Percentiles rank a stretch among this genome's conserved stretches.
Evolutionary conservation across 768 basidiomycete genomes (phyloP).

Genomic region (Lactifluus hygrophoroides): DNA sequence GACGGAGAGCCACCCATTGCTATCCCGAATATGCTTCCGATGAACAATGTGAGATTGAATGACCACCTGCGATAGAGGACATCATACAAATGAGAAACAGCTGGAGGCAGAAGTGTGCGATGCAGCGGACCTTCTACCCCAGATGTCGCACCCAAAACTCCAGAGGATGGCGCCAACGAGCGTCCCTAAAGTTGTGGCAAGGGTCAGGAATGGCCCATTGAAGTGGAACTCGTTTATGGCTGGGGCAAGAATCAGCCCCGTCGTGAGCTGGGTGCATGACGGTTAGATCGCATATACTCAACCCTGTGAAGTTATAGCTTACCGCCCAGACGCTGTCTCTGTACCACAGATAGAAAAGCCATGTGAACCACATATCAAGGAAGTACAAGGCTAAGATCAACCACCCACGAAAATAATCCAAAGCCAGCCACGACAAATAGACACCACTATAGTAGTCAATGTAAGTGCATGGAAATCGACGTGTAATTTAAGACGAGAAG

Average conservation of each 20-base stretch:
- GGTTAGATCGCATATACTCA: neutral
- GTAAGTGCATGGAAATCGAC: no score
- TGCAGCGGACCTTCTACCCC: slow-evolving; percentile 37
- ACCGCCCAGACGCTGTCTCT: slow-evolving; percentile 73
- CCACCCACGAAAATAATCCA: slow-evolving; percentile 64
- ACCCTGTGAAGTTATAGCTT: slow-evolving; percentile 21
- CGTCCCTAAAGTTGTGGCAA: slow-evolving; percentile 46
- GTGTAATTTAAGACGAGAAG: neutral
- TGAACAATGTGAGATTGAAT: slow-evolving; percentile 47
- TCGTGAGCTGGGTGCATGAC: slow-evolving; percentile 27
- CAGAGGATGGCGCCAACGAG: slow-evolving; percentile 44
- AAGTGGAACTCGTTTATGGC: slow-evolving; percentile 42
- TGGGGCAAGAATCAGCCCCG: slow-evolving; percentile 39
- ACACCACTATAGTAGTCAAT: slow-evolving; percentile 34
- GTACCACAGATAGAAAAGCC: neutral
- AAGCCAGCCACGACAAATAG: slow-evolving; percentile 63
- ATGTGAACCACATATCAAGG: neutral
- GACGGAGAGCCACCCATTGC: slow-evolving; percentile 39
- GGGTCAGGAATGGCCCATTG: slow-evolving; percentile 38
- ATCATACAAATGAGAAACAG: no score
- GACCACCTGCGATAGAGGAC: slow-evolving; percentile 31
- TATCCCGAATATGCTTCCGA: slow-evolving; percentile 46
- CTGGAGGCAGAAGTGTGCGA: neutral
- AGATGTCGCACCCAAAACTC: slow-evolving; percentile 43
- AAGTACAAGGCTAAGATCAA: neutral